A percentile compares a stretch with the other conserved stretches of the same genome.
Evolutionary conservation across 495 filamentous ascomycete species (phyloP).

Genomic region (Aspergillus cavernicola): DNA sequence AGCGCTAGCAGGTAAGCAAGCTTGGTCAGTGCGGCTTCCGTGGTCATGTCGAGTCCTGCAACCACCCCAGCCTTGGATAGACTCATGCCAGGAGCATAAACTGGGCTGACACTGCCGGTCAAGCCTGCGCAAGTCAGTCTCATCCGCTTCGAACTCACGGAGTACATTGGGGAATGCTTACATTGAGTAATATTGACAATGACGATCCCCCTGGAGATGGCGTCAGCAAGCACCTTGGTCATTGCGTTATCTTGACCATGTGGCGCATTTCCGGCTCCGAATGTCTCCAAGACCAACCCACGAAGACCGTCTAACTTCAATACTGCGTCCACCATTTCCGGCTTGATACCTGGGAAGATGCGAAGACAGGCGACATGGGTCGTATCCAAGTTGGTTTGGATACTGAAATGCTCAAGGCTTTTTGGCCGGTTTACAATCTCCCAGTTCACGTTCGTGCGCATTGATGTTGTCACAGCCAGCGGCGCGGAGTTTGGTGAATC

Average conservation of each 20-base stretch:
- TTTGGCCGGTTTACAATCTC: slow-evolving; percentile 71
- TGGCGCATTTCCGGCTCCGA: slow-evolving; percentile 92
- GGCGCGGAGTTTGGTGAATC: slow-evolving; percentile 78
- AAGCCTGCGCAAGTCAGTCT: slow-evolving; percentile 39
- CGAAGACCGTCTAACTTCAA: slow-evolving; percentile 71
- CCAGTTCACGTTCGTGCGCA: slow-evolving; percentile 83
- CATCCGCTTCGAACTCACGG: not conserved
- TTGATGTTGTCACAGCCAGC: slow-evolving; percentile 73
- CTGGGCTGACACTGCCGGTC: slow-evolving; percentile 80
- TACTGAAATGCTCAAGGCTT: slow-evolving; percentile 66
- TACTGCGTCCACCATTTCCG: slow-evolving; percentile 91
- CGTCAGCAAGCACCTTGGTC: slow-evolving; percentile 73
- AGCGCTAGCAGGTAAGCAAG: slow-evolving; percentile 80
- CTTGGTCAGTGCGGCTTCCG: slow-evolving; percentile 92
- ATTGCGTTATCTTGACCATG: slow-evolving; percentile 77
- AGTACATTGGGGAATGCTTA: slow-evolving; percentile 24
- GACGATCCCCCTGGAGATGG: slow-evolving; percentile 75
- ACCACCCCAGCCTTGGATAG: slow-evolving; percentile 88
- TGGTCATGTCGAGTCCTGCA: slow-evolving; percentile 89
- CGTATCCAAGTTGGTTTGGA: slow-evolving; percentile 77
- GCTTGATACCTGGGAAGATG: slow-evolving; percentile 93
- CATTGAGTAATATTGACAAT: slow-evolving; percentile 96
- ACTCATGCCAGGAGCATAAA: slow-evolving; percentile 88
- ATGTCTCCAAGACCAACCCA: slow-evolving; percentile 89
- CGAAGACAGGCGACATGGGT: slow-evolving; percentile 88